These are phyloP conservation scores for Sungouiozyma intestinalis DNA, from an alignment of 805 yeast genomes.

Conservation along the genomic window DNA sequence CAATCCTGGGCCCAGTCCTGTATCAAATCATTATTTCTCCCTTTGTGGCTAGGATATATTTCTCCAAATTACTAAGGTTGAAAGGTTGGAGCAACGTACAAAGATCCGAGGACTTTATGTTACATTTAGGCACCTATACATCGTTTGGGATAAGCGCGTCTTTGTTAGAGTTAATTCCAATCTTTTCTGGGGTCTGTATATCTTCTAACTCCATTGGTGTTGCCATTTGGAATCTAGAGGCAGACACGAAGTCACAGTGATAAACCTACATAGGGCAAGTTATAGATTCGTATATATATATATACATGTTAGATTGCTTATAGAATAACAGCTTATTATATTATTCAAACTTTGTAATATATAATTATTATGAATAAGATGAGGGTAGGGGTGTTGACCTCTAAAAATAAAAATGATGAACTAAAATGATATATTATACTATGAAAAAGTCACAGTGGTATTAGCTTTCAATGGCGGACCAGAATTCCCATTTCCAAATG, in stretches of 20 bases:
- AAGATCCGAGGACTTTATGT: conserved; percentile 16
- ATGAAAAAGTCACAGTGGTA: no score
- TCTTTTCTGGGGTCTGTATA: conserved; percentile 19
- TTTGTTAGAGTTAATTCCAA: conserved; percentile 21
- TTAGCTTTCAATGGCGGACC: conserved; percentile 9
- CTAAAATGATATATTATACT: no score
- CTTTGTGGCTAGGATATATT: conserved; percentile 20
- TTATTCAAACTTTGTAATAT: no score
- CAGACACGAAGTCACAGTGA: not conserved
- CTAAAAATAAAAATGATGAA: no score
- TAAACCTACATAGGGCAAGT: no score
- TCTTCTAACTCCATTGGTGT: conserved; percentile 19
- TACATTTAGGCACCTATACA: conserved; percentile 21
- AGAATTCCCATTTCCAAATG: conserved; percentile 27
- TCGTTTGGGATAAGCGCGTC: conserved; percentile 25
- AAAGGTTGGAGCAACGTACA: conserved; percentile 13
- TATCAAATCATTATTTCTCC: conserved; percentile 22
- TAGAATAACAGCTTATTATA: not conserved
- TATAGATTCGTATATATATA: no score
- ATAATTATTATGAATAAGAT: no score
- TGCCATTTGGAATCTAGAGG: conserved; percentile 18
- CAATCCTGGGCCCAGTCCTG: conserved; percentile 23
- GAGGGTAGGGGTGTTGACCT: no score
- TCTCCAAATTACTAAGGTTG: conserved; percentile 17
- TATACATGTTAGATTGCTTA: not conserved